Base-by-base conservation (phyloP, 2,329 filamentous ascomycete genomes). In the Colletotrichum brevisporum region DNA sequence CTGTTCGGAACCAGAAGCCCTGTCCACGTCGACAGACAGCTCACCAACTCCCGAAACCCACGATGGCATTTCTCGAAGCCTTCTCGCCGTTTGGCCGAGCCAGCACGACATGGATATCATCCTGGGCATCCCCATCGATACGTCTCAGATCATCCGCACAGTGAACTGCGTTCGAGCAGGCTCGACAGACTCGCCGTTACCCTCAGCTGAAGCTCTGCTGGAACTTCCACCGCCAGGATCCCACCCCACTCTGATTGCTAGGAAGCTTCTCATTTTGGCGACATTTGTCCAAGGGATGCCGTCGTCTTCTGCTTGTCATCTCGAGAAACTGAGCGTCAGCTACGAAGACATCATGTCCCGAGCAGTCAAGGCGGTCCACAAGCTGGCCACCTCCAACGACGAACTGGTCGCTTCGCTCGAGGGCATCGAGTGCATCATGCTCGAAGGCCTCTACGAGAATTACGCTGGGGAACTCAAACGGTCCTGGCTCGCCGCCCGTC, bases 341-440 rank as follows among this genome's bases (percentile, higher is more conserved):
- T 60, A 71, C 2, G 77, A 82, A 60, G 48, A 9, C 4, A 74
- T 79, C 6, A 74, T 77, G 75, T 56, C 71, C 5, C 73, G 73
- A 0, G 51, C 76, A 0, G 74, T 80, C 2, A 75, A 78, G 15
- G 74, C 74, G 0, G 77, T 76, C 1, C 76, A 73, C 13, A 75
- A 73, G 5, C 71, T 79, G 8, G 81, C 89, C 1, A 84, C 83
- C 0, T 78, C 78, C 15, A 82, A 87, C 27, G 83, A 87, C 58
- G 81, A 83, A 2, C 73, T 89, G 0, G 72, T 84, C 0, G 77
- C 75, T 26, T 83, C 81, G 0, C 47, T 86, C 1, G 84, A 87
- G 60, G 84, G 84, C 0, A 73, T 88, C 6, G 83, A 87, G 67
- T 86, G 83, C 59, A 71, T 88, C n/a, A 78, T 87, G 71, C 76